Base-by-base conservation (phyloP, 495 filamentous ascomycete species). In the Copromyces sp. region DNA sequence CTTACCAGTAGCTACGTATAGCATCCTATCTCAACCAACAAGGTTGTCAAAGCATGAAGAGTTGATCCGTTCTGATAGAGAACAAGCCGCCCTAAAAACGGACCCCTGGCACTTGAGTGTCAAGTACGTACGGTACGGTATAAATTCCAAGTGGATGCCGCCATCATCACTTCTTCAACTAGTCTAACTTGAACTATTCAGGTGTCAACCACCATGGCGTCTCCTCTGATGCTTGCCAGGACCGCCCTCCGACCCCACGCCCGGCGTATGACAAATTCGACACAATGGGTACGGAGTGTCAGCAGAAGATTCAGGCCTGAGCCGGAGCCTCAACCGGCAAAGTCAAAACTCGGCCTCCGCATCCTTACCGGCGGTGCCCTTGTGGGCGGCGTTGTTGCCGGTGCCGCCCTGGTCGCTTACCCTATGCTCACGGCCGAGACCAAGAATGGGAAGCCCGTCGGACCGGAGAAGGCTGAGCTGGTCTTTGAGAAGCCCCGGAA, bases 401-500 rank as follows among this genome's bases (percentile, higher is more conserved):
- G 79, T n/a, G 81, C 74, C 38, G 80, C 77, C 41, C 74, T 77
- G 42, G 75, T 69, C 68, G 76, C 72, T 14, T 79, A 78, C 42
- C 73, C 77, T 2, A 20, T 59, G 24, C n/a, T 77, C 41, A 29
- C 20, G 29, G 35, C 24, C 40, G 38, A 72, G 14, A 11, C 61
- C 24, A 38, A 68, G 35, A 68, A 68, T 24, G n/a, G 41, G 9
- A 20, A 65, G 16, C 42, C 61, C 2, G 37, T 24, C 4, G 38
- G 70, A 7, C 69, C 75, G 14, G 75, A 75, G 17, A 77, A 84
- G 71, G 82, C 82, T 16, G 83, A 87, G 71, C 75, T 90, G 14
- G 83, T 86, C 12, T 89, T 90, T 73, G 91, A 94, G 78, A 85
- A 87, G 79, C 75, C 86, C 6, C 82, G 86, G 68, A 86, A 85